phyloP scores from a whole-genome alignment of 257 asterid genomes.

The Nicotiana tabacum region DNA sequence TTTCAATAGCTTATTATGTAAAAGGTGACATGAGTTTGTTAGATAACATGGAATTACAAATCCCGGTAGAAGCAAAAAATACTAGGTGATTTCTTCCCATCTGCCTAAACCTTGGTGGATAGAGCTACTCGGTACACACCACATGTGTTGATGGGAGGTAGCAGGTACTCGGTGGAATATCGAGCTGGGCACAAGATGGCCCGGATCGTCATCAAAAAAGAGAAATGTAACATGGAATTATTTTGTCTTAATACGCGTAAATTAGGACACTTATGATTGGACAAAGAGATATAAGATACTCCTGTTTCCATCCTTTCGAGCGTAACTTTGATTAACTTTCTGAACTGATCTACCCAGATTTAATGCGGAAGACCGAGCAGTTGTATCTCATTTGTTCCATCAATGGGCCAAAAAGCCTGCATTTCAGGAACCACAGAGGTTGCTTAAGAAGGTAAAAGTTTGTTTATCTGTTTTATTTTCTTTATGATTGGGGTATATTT shows the following conservation, averaged over 20 bases:
- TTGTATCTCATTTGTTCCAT: conserved; percentile 82
- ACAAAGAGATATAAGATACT: conserved; percentile 1
- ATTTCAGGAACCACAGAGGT: conserved; percentile 86
- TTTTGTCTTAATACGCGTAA: neutral
- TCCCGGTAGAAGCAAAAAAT: neutral
- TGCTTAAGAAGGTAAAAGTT: conserved; percentile 68
- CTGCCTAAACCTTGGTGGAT: neutral
- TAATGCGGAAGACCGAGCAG: conserved; percentile 58
- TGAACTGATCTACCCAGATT: conserved; percentile 44
- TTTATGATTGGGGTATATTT: neutral
- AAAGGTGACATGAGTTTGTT: neutral
- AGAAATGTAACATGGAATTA: neutral
- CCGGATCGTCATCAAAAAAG: neutral
- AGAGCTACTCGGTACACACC: neutral
- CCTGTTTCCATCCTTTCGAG: neutral
- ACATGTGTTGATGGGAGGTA: neutral
- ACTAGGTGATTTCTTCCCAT: neutral
- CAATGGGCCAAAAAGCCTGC: conserved; percentile 97
- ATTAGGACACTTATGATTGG: conserved; percentile 4
- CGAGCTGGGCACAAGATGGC: neutral
- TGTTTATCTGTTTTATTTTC: conserved; percentile 3
- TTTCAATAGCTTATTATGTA: neutral
- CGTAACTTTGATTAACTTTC: conserved; percentile 4
- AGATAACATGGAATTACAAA: neutral
- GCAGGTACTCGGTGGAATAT: neutral